Evolutionary conservation across 495 filamentous ascomycete genomes (phyloP), one percentile per base, ranked within the genome.

Genomic region (Xylaria scruposa): DNA sequence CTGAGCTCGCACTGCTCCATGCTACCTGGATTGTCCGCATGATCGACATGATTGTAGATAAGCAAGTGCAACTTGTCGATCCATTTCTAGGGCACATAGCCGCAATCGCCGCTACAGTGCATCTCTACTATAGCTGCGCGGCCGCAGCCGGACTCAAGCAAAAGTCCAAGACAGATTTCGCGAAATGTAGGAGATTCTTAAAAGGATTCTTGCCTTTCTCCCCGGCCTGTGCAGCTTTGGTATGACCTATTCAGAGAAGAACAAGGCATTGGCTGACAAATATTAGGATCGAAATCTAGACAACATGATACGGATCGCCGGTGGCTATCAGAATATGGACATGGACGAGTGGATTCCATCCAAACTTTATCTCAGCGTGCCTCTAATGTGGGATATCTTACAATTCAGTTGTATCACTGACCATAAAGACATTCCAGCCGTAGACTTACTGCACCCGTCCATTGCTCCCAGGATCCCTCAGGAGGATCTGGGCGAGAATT

Each of bases 301-400:
- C 67, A 79, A 81, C 19, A 80, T 85, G 74, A 84, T 77, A 7
- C 78, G 79, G 1, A 84, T 85, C 46, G 83, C 83, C 3, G 82
- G 79, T 31, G 83, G 83, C n/a, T 79, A 82, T 0, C 79, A 84
- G 17, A 80, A 78, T 21, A 76, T 84, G 24, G 81, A 84, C 46
- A 78, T 72, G 47, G 72, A 82, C 64, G 81, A 84, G 51, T 85
- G 83, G 83, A 81, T 81, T 36, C 83, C 83, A 1, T 81, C 81
- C 31, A 84, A 83, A 51, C 84, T 85, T 33, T 80, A 84, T 73
- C 81, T 85, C n/a, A 85, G 81, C 58, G 82, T 85, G 19, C 82
- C 83, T n/a, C 60, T 85, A n/a, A 85, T 85, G 83, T 85, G 83
- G 83, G 83, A 84, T 42, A 75, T 83, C 24, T 78, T 85, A 10